phyloP scores from a whole-genome alignment of 2,329 filamentous ascomycete species.

The Fusarium phyllophilum region DNA sequence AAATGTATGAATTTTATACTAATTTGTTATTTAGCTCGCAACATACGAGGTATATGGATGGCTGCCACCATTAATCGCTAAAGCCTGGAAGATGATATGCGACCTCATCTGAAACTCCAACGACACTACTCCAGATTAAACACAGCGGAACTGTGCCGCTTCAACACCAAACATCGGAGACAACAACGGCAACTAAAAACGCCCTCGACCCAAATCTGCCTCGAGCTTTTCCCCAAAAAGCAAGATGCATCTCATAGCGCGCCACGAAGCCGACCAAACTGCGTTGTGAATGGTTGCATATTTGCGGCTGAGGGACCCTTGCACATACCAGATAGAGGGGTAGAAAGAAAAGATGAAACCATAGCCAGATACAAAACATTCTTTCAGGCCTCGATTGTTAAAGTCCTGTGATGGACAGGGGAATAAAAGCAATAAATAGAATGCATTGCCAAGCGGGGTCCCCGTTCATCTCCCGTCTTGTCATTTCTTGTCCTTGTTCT shows the following conservation, averaged over 20 bases:
- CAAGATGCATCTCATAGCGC: conserved; percentile 20
- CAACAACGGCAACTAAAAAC: neutral
- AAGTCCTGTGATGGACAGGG: conserved; percentile 17
- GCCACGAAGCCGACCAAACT: conserved; percentile 3
- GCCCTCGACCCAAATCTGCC: conserved; percentile 7
- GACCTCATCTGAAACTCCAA: neutral
- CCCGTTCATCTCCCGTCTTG: conserved; percentile 16
- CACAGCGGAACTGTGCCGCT: neutral
- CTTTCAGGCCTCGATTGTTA: conserved; percentile 1
- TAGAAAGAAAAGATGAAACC: conserved; percentile 9
- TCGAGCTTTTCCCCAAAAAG: conserved; percentile 12
- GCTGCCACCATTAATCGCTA: neutral
- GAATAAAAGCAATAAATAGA: conserved; percentile 9
- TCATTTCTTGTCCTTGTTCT: conserved; percentile 18
- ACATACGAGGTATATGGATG: neutral
- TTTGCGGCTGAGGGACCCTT: conserved; percentile 31
- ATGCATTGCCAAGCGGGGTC: conserved; percentile 16
- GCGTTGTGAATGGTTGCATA: conserved; percentile 16
- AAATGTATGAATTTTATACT: neutral
- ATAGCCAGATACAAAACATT: neutral
- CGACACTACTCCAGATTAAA: neutral
- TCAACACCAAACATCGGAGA: neutral
- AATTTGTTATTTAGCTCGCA: neutral
- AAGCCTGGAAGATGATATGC: neutral
- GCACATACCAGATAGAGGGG: conserved; percentile 12